Percentiles rank a stretch among this genome's conserved stretches.
Conservation (phyloP, 768 basidiomycete genomes). For the Dentipellis fragilis region DNA sequence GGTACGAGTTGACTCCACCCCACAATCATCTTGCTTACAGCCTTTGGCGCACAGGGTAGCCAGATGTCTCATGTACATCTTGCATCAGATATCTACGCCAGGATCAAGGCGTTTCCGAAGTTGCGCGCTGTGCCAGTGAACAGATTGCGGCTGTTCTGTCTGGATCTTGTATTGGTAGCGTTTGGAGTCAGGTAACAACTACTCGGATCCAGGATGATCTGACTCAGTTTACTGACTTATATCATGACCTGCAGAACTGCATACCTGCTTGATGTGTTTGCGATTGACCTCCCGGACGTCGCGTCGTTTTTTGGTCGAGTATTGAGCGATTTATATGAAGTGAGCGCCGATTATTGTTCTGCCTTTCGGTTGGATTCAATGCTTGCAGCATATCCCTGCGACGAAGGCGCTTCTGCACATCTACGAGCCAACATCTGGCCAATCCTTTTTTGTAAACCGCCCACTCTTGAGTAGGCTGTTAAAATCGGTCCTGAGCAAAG, state of each 20-base stretch:
- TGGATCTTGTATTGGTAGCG: background rate
- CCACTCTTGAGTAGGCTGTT: background rate
- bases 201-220: background rate
- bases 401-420: background rate
- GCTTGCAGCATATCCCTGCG: background rate
- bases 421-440: background rate
- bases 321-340: background rate
- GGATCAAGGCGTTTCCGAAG: too few relatives aligned
- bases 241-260: background rate
- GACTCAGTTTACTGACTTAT: background rate
- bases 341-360: background rate
- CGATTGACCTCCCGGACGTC: background rate
- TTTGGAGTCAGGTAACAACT: background rate
- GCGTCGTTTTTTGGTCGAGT: background rate
- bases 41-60: too few relatives aligned
- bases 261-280: background rate
- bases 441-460: background rate
- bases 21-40: too few relatives aligned
- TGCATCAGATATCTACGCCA: too few relatives aligned
- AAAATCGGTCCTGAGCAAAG: background rate
- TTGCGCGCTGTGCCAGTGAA: too few relatives aligned
- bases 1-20: too few relatives aligned
- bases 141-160: background rate
- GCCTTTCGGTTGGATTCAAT: background rate
- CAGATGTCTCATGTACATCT: too few relatives aligned